These are phyloP conservation scores for Pseudomassariella vexata DNA, from an alignment of 2,329 filamentous ascomycete species.

Conservation along the genomic window DNA sequence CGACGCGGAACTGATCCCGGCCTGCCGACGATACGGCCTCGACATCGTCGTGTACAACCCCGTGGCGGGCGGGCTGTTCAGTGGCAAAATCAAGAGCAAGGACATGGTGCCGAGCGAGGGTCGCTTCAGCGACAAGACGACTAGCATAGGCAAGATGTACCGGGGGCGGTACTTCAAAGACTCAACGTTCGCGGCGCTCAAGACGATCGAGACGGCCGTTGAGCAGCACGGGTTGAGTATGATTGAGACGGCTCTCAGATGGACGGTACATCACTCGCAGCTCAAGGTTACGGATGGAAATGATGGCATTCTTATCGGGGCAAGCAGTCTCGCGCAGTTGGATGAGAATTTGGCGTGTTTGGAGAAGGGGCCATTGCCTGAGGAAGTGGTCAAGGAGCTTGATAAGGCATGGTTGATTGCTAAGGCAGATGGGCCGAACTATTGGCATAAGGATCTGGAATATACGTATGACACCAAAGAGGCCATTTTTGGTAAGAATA, in stretches of 20 bases:
- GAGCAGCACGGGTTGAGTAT: slow-evolving; percentile 60
- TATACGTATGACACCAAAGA: slow-evolving; percentile 62
- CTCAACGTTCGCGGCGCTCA: slow-evolving; percentile 55
- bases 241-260: slow-evolving; percentile 69
- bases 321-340: slow-evolving; percentile 52
- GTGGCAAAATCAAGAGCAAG: slow-evolving; percentile 67
- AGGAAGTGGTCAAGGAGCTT: slow-evolving; percentile 67
- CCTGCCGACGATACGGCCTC: slow-evolving; percentile 69
- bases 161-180: slow-evolving; percentile 69
- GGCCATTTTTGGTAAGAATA: slow-evolving; percentile 47
- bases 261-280: slow-evolving; percentile 65
- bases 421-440: slow-evolving; percentile 50
- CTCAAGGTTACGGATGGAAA: slow-evolving; percentile 44
- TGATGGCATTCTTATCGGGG: slow-evolving; percentile 57
- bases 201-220: slow-evolving; percentile 61
- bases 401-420: slow-evolving; percentile 73
- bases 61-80: slow-evolving; percentile 73
- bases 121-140: slow-evolving; percentile 56
- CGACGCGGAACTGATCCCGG: slow-evolving; percentile 68
- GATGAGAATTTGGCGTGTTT: slow-evolving; percentile 51
- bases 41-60: slow-evolving; percentile 81
- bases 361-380: slow-evolving; percentile 67
- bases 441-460: slow-evolving; percentile 56
- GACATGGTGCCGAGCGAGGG: slow-evolving; percentile 65
- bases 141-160: slow-evolving; percentile 47